Evolutionary conservation across 805 yeast genomes (phyloP).

Genomic region (Pichia scutulata): DNA sequence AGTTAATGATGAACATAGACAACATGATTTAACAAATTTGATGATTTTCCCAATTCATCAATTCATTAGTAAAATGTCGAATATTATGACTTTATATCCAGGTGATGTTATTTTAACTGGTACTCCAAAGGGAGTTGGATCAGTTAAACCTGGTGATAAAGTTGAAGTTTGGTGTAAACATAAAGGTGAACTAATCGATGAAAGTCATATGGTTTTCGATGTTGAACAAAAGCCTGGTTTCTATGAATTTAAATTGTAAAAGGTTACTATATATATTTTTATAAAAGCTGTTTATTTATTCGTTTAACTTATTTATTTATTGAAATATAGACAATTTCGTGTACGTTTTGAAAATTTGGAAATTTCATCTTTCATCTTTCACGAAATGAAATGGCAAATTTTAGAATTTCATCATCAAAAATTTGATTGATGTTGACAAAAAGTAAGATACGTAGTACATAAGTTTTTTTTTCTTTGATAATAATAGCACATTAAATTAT

Average conservation of each 20-base stretch:
- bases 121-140: constrained; percentile 97
- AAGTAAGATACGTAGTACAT: no score
- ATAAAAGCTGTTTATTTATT: not conserved
- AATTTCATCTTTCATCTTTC: not conserved
- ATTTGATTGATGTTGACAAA: not conserved
- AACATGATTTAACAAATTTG: constrained; percentile 65
- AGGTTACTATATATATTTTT: not conserved
- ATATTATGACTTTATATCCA: constrained; percentile 83
- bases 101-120: constrained; percentile 94
- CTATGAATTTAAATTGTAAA: constrained; percentile 36
- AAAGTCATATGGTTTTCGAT: constrained; percentile 38
- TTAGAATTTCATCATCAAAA: no score
- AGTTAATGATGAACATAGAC: constrained; percentile 65
- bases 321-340: not conserved
- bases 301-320: not conserved
- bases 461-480: no score
- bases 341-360: not conserved
- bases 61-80: constrained; percentile 70
- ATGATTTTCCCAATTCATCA: constrained; percentile 87
- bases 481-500: no score
- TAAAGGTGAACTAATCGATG: constrained; percentile 49
- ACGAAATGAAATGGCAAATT: not conserved
- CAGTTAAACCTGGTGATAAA: constrained; percentile 68
- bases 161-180: constrained; percentile 56
- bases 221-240: constrained; percentile 55